Evolutionary conservation across 495 filamentous ascomycete species (phyloP).

Genomic region (Hypomontagnella monticulosa): DNA sequence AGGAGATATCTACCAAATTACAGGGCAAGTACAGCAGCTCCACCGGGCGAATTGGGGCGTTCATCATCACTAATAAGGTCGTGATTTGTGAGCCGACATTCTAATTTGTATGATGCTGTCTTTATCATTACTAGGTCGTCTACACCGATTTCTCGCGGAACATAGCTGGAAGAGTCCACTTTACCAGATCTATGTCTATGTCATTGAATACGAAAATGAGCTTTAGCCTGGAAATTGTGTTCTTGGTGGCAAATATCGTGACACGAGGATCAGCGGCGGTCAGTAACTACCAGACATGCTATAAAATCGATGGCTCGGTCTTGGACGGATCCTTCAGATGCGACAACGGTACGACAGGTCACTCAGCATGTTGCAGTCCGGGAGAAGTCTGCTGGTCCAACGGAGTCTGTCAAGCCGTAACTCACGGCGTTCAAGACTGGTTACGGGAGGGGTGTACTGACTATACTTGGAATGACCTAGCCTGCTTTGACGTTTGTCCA

Average conservation of each 20-base stretch:
- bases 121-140: no score
- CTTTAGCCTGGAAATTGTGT: not conserved
- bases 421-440: not conserved
- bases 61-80: no score
- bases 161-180: no score
- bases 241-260: not conserved
- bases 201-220: no score
- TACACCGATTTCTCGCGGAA: no score
- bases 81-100: no score
- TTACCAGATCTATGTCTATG: no score
- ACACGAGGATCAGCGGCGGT: not conserved
- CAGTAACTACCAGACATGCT: constrained; percentile 18
- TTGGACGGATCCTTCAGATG: not conserved
- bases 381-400: constrained; percentile 28
- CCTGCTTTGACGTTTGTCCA: constrained; percentile 22
- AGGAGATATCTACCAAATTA: no score
- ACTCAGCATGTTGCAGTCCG: constrained; percentile 19
- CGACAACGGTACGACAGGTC: constrained; percentile 19
- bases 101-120: no score
- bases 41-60: no score
- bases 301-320: constrained; percentile 8
- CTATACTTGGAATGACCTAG: constrained; percentile 12
- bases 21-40: no score
- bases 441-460: constrained; percentile 24
- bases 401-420: constrained; percentile 13